Evolutionary conservation across 176 grass and related monocot genomes (phyloP), one percentile per base, ranked within the genome.

Genomic region (Lolium multiflorum): DNA sequence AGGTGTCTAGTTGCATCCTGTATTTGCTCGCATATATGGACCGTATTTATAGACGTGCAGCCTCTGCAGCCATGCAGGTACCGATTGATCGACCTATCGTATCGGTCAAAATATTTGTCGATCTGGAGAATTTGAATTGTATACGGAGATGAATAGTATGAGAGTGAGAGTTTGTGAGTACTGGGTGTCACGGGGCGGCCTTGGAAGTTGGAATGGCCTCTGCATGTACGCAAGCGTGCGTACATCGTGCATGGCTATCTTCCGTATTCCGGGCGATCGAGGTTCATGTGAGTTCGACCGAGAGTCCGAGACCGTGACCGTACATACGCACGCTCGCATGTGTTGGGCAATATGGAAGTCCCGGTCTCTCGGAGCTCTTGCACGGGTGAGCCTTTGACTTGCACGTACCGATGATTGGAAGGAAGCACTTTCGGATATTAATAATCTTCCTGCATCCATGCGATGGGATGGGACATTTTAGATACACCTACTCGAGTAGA

Each of bases 21-120:
- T 6, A 16, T 65, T 15, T 28, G 13, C 24, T 31, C 25, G 63
- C 49, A 41, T n/a, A n/a, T n/a, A n/a, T 22, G 50, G 11, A 22
- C 26, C 26, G 80, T 82, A 82, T 69, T 82, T 82, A 82, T 82
- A n/a, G n/a, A n/a, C n/a, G n/a, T n/a, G n/a, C n/a, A n/a, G n/a
- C n/a, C n/a, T n/a, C n/a, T n/a, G n/a, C n/a, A n/a, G n/a, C n/a
- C n/a, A 82, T 5, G 0, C 72, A 2, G 54, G 52, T 11, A 51
- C 2, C 28, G 43, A 47, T 35, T 35, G 6, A 43, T 49, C 2
- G 3, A 1, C 5, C 15, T 65, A 3, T 65, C 62, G 62, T 65
- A 16, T 41, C 17, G 79, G 79, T 39, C 26, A 52, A 38, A 49
- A 20, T 16, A 54, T 31, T 28, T 28, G 73, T 8, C 9, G 7